Evolutionary conservation across 139 green algal genomes (phyloP).

Genomic region (Haematococcus sp.): DNA sequence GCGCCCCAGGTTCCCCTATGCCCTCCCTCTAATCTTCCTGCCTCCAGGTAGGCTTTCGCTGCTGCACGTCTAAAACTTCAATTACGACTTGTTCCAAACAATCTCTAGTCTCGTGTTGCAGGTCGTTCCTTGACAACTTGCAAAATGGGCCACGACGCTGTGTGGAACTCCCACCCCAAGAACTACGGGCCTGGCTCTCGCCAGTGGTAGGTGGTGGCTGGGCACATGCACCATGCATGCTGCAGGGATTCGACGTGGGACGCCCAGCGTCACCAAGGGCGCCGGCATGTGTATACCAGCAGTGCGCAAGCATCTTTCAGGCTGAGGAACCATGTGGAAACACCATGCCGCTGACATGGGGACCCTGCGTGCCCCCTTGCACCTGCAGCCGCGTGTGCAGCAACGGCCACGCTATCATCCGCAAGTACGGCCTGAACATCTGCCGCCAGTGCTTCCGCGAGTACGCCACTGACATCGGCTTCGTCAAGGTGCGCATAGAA

Average conservation of each 20-base stretch:
- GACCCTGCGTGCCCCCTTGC: not conserved
- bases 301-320: not conserved
- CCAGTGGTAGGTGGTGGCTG: conserved; percentile 56
- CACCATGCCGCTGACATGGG: not conserved
- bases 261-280: no score
- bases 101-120: no score
- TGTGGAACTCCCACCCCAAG: conserved; percentile 97
- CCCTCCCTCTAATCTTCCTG: no score
- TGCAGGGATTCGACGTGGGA: no score
- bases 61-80: no score
- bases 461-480: conserved; percentile 95
- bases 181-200: conserved; percentile 84
- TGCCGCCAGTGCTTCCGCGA: conserved; percentile 99
- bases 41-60: no score
- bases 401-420: conserved; percentile 95
- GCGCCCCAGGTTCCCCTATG: no score
- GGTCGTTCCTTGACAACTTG: no score
- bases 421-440: conserved; percentile 99
- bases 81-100: no score
- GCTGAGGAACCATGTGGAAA: not conserved
- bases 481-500: conserved; percentile 86
- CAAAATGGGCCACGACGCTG: conserved; percentile 89
- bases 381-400: conserved; percentile 92
- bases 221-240: not conserved
- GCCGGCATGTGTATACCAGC: not conserved